Base-by-base conservation (phyloP, 306 rosid genomes). In the Prosopis cineraria region DNA sequence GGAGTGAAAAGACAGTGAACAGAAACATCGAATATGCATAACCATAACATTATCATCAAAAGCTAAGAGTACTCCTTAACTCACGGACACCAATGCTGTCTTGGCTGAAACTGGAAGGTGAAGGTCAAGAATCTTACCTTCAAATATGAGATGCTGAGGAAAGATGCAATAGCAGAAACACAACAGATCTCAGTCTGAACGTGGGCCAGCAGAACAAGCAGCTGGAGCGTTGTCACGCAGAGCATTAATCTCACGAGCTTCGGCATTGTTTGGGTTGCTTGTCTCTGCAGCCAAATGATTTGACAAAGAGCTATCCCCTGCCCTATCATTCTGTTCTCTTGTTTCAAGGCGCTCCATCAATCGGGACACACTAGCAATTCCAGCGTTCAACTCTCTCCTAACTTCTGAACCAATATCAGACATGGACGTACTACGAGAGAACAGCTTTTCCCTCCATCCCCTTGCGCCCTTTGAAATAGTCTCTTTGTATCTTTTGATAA, bases 361-460 rank as follows among this genome's bases (percentile, higher is more conserved):
- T 16, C 79, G 87, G 45, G 97, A 86, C 63, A 87, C 94, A 73
- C 88, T 83, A 72, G 94, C 84, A 70, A 87, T 84, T 79, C 87
- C 91, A 10, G 88, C 77, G 71, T 75, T 85, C 71, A 84, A 85
- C 82, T 91, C 97, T 79, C 90, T 85, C 76, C 83, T 84, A 48
- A 75, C 90, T 40, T 91, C 87, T 43, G 96, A 63, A 70, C 88
- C 85, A 60, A 84, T 41, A 64, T 85, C 91, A 2, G 98, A 72
- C 89, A 93, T 79, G 69, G 97, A 85, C 79, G 86, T 43, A 82
- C 55, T 81, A 58, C 91, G 94, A 72, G 86, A 87, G 84, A 96
- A 91, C 68, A 96, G 78, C 85, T 84, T 88, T 78, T 96, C 96
- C 84, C 73, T 93, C 97, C 98, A 93, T 64, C 94, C 97, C 89